Evolutionary conservation across 1,139 yeast species (phyloP).

Genomic region (Suhomyces chickasaworum): DNA sequence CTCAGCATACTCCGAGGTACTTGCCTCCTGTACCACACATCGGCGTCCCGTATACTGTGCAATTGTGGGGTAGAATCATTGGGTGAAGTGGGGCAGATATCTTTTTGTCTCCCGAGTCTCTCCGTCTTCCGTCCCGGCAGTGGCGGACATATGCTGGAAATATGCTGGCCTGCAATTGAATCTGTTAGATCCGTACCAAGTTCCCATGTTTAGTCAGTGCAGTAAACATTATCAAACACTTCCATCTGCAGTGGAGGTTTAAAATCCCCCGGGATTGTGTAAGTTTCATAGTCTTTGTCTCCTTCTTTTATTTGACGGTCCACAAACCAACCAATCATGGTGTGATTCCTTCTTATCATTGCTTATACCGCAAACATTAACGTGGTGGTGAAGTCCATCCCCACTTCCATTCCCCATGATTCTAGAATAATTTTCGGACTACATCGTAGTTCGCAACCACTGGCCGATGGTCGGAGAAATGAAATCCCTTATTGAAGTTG

Average conservation of each 20-base stretch:
- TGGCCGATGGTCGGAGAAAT: slow-evolving; percentile 29
- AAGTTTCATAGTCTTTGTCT: not conserved
- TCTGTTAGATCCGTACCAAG: not conserved
- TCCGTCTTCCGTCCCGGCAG: not conserved
- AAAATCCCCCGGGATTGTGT: not conserved
- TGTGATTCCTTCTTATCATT: not conserved
- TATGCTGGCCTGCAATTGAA: not conserved
- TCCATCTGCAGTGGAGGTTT: not conserved
- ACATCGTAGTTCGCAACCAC: slow-evolving; percentile 25
- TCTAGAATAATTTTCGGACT: slow-evolving; percentile 9
- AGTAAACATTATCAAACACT: not conserved
- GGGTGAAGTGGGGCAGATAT: not conserved
- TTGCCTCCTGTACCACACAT: too few species aligned
- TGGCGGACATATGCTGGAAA: not conserved
- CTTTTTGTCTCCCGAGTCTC: not conserved
- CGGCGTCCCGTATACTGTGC: too few species aligned
- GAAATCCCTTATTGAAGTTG: slow-evolving; percentile 19
- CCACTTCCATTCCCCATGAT: not conserved
- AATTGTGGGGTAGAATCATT: not conserved
- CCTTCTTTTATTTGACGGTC: too few species aligned
- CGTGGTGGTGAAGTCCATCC: not conserved
- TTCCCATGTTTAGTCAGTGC: not conserved
- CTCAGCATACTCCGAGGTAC: too few species aligned
- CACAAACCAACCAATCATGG: too few species aligned
- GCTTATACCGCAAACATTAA: not conserved